Evolutionary conservation across 306 rosid genomes (phyloP), one percentile per base, ranked within the genome.

Genomic region (Dryas drummondii): DNA sequence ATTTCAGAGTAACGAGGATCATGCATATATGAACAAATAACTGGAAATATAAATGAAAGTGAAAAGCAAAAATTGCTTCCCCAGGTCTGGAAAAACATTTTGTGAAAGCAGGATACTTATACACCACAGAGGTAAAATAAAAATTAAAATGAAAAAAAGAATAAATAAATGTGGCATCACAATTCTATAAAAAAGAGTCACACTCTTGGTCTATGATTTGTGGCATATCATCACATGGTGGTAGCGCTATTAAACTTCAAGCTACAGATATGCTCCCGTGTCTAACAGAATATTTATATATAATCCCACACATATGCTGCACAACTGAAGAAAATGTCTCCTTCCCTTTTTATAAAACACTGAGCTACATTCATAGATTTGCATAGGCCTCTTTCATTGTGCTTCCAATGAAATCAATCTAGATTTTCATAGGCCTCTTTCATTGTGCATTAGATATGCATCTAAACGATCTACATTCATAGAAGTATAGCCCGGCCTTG

Each of bases 1-100:
- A 70, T 82, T 61, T 73, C 64, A 73, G 81, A 61, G 48, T 19
- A 44, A 53, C 57, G 59, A 74, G 61, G 22, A 37, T 68, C 73
- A 75, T 51, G 17, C 16, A 44, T 46, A 22, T 22, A 22, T 22
- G 37, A 58, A 37, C 7, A 47, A 15, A 46, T 8, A 9, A 19
- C 17, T 0, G 66, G 76, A 13, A 54, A 22, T 7, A 50, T 2
- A 68, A 49, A 4, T 41, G 0, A 1, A 27, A 78, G 78, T 32
- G 77, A 75, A 57, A 22, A 22, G 10, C n/a, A 11, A 52, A 50
- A 60, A 59, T 41, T 56, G 51, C 54, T 41, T 5, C 15, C 9
- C 4, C 22, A 14, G 19, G 14, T 27, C 16, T 0, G 45, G 55
- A 27, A 46, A 15, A 58, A 72, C 3, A 57, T 47, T 26, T 57